phyloP scores from a whole-genome alignment of 78 protist genomes.

The Dictyostelium capitatum region DNA sequence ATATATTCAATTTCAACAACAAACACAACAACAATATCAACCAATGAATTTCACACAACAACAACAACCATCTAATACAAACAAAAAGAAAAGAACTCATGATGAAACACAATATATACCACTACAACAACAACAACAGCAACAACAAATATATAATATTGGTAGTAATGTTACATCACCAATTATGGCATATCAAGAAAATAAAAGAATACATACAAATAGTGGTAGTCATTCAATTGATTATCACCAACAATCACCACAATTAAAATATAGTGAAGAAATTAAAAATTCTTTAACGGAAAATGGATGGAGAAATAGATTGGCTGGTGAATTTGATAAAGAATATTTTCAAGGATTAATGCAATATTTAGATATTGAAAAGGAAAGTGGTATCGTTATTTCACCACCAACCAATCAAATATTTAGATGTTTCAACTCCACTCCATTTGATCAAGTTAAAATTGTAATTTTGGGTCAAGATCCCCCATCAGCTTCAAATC shows the following conservation, averaged over 20 bases:
- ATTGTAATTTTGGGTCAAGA: conserved; percentile 84
- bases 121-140: conserved; percentile 14
- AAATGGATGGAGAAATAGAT: conserved; percentile 26
- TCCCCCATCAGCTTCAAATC: conserved; percentile 90
- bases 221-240: neutral
- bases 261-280: conserved; percentile 6
- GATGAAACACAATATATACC: conserved; percentile 4
- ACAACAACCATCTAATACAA: neutral
- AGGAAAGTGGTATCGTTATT: conserved; percentile 51
- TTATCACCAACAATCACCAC: neutral
- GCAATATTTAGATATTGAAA: conserved; percentile 39
- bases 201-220: conserved; percentile 18
- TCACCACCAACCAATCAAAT: conserved; percentile 37
- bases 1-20: neutral
- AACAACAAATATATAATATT: neutral
- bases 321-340: conserved; percentile 39
- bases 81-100: conserved; percentile 22
- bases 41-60: conserved; percentile 8
- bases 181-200: neutral
- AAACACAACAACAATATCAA: neutral
- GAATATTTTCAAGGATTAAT: conserved; percentile 33
- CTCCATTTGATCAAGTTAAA: conserved; percentile 37
- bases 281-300: conserved; percentile 35
- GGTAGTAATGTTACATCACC: neutral
- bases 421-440: conserved; percentile 59